phyloP scores from a whole-genome alignment of 352 stramenopile genomes.

The Hyaloperonospora arabidopsidis region DNA sequence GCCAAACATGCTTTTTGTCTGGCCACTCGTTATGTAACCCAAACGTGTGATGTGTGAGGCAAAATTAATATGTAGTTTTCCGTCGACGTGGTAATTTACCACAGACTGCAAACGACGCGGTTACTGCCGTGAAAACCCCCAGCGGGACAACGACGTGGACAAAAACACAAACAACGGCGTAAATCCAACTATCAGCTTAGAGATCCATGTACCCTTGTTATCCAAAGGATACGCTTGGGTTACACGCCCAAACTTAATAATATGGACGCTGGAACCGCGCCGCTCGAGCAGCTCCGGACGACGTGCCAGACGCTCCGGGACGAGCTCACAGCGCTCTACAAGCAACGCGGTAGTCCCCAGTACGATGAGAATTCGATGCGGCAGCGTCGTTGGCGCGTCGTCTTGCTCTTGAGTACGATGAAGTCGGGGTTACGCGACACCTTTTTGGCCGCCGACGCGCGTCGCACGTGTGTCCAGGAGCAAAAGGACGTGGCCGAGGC shows the following conservation, averaged over 20 bases:
- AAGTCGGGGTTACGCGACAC: constrained; percentile 57
- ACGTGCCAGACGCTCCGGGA: constrained; percentile 40
- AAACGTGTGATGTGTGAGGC: neutral
- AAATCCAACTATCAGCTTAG: no score
- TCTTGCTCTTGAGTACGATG: constrained; percentile 47
- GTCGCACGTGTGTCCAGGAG: constrained; percentile 55
- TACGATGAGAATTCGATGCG: constrained; percentile 40
- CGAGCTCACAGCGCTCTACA: constrained; percentile 35
- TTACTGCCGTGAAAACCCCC: no score
- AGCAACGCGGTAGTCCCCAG: constrained; percentile 12
- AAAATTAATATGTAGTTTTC: neutral
- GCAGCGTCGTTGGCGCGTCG: constrained; percentile 44
- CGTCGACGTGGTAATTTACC: no score
- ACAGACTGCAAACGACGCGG: no score
- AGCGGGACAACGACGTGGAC: no score
- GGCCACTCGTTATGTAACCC: constrained; percentile 14
- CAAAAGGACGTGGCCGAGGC: constrained; percentile 68
- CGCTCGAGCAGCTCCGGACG: constrained; percentile 45
- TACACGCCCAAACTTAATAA: constrained; percentile 7
- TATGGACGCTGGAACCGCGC: constrained; percentile 1
- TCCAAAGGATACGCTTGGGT: neutral
- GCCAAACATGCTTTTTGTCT: constrained; percentile 16
- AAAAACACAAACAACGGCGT: no score
- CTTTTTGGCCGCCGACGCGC: constrained; percentile 60
- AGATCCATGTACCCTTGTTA: neutral